A percentile compares a stretch with the other conserved stretches of the same genome.
These are phyloP conservation scores for Arctium lappa DNA, from an alignment of 129 eudicot genomes.

Conservation along the genomic window DNA sequence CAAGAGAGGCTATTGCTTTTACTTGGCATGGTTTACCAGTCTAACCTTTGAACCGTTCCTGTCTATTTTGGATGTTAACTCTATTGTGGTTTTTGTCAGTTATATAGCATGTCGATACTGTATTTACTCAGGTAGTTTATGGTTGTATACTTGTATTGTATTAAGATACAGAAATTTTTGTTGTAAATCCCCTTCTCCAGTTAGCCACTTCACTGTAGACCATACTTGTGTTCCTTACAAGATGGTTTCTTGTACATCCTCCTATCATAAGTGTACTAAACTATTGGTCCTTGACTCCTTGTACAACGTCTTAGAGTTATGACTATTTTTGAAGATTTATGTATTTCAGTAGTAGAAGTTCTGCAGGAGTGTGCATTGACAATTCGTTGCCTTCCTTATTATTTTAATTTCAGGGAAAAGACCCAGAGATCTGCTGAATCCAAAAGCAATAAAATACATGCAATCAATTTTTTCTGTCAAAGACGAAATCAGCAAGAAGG, in stretches of 20 bases:
- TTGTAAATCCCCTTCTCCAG: background rate
- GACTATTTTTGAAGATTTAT: background rate
- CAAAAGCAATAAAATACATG: constrained; percentile 90
- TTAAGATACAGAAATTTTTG: background rate
- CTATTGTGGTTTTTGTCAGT: background rate
- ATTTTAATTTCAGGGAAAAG: constrained; percentile 67
- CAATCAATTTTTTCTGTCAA: constrained; percentile 77
- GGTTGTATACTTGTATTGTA: background rate
- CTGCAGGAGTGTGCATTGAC: constrained; percentile 1
- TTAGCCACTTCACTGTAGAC: background rate
- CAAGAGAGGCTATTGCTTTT: background rate
- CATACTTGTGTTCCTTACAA: background rate
- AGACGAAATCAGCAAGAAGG: constrained; percentile 90
- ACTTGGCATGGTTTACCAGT: background rate
- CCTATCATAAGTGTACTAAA: background rate
- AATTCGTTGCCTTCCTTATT: background rate
- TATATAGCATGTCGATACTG: background rate
- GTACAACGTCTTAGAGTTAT: background rate
- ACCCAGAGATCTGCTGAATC: constrained; percentile 89
- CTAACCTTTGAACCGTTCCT: background rate
- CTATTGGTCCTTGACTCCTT: background rate
- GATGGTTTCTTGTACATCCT: background rate
- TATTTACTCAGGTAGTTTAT: background rate
- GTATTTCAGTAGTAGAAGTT: background rate
- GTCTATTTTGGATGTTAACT: background rate